These are phyloP conservation scores for Pouteria campechiana DNA, from an alignment of 179 eudicot genomes.

Conservation along the genomic window DNA sequence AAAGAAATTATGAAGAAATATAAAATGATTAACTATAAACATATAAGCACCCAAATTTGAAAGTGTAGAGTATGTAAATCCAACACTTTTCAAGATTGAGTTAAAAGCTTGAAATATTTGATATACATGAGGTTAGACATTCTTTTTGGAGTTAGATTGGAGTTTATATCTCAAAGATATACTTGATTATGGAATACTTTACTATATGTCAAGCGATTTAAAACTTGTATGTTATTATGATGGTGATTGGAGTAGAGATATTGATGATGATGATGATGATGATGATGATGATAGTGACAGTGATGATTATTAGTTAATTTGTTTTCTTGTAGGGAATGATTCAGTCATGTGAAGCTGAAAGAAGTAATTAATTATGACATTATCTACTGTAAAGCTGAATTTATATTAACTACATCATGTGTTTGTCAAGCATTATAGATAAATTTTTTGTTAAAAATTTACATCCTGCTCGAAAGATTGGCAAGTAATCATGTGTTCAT, in stretches of 20 bases:
- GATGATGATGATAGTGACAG: no score
- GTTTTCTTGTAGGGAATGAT: not conserved
- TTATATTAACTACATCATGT: not conserved
- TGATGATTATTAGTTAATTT: not conserved
- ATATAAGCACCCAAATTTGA: not conserved
- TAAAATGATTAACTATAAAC: not conserved
- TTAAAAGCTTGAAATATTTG: not conserved
- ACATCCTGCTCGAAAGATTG: not conserved
- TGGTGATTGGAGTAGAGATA: slow-evolving; percentile 5
- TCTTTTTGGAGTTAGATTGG: not conserved
- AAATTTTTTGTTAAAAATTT: not conserved
- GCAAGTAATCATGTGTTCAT: not conserved
- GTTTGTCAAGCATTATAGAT: not conserved
- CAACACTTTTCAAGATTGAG: not conserved
- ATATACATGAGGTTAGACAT: not conserved
- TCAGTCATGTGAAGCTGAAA: not conserved
- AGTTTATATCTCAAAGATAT: not conserved
- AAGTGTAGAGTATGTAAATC: not conserved
- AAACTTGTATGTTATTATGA: not conserved
- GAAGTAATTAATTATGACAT: not conserved
- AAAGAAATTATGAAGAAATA: not conserved
- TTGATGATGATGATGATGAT: slow-evolving; percentile 2
- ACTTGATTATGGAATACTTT: not conserved
- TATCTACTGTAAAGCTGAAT: slow-evolving; percentile 4
- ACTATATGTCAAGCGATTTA: not conserved